Base-by-base conservation (phyloP, 2,329 filamentous ascomycete genomes). In the Fusarium foetens region DNA sequence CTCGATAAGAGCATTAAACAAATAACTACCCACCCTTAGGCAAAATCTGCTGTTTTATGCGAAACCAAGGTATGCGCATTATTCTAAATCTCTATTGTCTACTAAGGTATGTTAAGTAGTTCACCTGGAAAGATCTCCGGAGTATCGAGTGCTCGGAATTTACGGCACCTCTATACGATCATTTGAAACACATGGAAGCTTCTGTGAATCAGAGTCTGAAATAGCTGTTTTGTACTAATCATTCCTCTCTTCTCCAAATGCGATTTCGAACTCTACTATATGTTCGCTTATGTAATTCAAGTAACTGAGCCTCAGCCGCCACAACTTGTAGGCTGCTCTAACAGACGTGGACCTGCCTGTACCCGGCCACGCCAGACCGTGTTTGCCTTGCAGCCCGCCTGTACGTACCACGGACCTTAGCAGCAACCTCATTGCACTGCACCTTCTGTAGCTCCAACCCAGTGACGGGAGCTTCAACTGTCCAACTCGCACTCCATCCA, bases 331-430 rank as follows among this genome's bases (percentile, higher is more conserved):
- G 71, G 67, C 71, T 71, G 23, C 71, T 53, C 62, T 42, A 63
- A 60, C 46, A 66, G 58, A 68, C 73, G 73, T 76, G 63, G 73
- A 73, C 49, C 65, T 68, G n/a, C 17, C 38, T 71, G 66, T 75
- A 68, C 73, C 49, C 52, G 79, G 79, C 79, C 80, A 77, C 81
- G 81, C 81, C 81, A 83, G 80, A 80, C 75, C 76, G 77, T 82
- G 82, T 83, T 83, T 83, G 82, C 82, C 82, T 83, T 81, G 79
- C 74, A 69, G 61, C 65, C 52, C 49, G 43, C 42, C 61, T 71
- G 61, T 75, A 75, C 73, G 73, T 77, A 70, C 71, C 36, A 72
- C 60, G 54, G 58, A 64, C 68, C 49, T 68, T 51, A 52, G 42
- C 64, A 55, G 49, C 66, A 68, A 68, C 66, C 65, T 68, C 66